A percentile compares a stretch with the other conserved stretches of the same genome.
phyloP scores from a whole-genome alignment of 352 stramenopile genomes.

The Phytopythium montanum region DNA sequence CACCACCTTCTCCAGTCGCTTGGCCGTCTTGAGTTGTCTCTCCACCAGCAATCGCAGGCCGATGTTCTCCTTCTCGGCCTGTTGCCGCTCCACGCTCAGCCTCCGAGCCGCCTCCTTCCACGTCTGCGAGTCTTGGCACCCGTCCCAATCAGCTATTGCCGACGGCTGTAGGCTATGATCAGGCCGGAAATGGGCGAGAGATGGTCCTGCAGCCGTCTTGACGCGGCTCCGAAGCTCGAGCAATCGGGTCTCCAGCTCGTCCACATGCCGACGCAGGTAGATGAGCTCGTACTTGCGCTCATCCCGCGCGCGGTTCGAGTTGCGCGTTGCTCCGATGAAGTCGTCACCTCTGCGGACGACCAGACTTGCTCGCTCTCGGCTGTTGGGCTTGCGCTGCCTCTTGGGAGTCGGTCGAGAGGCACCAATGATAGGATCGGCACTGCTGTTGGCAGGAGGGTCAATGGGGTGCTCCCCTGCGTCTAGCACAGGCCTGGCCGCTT shows the following conservation, averaged over 20 bases:
- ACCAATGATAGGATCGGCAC: too few species aligned
- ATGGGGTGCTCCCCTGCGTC: too few species aligned
- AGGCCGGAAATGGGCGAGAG: too few species aligned
- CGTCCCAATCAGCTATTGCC: neutral
- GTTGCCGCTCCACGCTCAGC: constrained; percentile 12
- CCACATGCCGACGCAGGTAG: constrained; percentile 1
- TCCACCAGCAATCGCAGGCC: constrained; percentile 21
- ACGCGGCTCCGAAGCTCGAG: neutral
- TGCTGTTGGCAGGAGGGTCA: too few species aligned
- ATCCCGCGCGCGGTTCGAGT: constrained; percentile 8
- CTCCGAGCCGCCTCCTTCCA: constrained; percentile 19
- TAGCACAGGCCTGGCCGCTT: too few species aligned
- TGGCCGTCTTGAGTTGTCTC: constrained; percentile 14
- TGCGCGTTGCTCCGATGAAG: neutral
- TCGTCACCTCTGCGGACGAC: neutral
- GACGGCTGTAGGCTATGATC: too few species aligned
- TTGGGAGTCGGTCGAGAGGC: neutral
- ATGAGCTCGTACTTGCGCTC: constrained; percentile 10
- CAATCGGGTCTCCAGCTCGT: constrained; percentile 6
- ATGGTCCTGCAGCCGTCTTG: neutral
- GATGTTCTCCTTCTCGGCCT: constrained; percentile 21
- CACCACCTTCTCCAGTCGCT: constrained; percentile 10
- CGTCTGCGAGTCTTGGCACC: neutral
- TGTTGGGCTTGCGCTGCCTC: neutral
- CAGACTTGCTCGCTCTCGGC: neutral